phyloP scores from a whole-genome alignment of 2,329 filamentous ascomycete species.

The Basipetospora chlamydospora region DNA sequence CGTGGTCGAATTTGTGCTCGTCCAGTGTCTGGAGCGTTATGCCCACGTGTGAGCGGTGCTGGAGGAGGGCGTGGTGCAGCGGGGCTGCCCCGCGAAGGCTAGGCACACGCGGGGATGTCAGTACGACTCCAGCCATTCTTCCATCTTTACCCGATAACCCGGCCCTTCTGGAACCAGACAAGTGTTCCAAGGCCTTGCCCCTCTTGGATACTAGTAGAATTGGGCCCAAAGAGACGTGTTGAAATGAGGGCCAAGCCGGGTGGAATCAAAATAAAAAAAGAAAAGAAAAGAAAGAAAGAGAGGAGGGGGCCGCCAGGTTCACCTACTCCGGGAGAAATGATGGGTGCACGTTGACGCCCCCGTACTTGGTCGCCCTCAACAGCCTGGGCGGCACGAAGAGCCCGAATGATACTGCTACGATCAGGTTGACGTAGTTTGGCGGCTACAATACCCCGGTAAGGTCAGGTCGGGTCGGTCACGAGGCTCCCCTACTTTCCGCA shows the following conservation, averaged over 20 bases:
- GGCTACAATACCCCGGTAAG: slow-evolving; percentile 25
- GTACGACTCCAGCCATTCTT: too few species aligned
- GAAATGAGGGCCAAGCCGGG: too few species aligned
- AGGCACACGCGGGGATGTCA: too few species aligned
- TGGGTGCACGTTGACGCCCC: slow-evolving; percentile 86
- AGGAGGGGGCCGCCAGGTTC: neutral
- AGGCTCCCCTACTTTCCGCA: too few species aligned
- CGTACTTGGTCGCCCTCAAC: slow-evolving; percentile 56
- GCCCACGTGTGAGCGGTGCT: slow-evolving; percentile 46
- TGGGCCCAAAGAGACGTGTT: too few species aligned
- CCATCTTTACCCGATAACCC: too few species aligned
- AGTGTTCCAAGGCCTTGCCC: too few species aligned
- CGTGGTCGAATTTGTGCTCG: slow-evolving; percentile 61
- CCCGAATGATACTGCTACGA: slow-evolving; percentile 90
- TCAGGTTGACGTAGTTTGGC: slow-evolving; percentile 52
- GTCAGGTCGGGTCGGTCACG: neutral
- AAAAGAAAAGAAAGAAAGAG: neutral
- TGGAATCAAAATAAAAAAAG: neutral
- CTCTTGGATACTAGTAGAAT: too few species aligned
- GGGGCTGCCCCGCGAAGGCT: slow-evolving; percentile 77
- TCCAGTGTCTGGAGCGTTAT: slow-evolving; percentile 82
- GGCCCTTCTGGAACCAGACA: too few species aligned
- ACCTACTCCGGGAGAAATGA: slow-evolving; percentile 71
- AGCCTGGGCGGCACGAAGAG: slow-evolving; percentile 72
- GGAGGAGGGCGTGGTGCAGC: slow-evolving; percentile 68